Evolutionary conservation across 2,329 filamentous ascomycete species (phyloP).

Genomic region (Cladosporium sp.): DNA sequence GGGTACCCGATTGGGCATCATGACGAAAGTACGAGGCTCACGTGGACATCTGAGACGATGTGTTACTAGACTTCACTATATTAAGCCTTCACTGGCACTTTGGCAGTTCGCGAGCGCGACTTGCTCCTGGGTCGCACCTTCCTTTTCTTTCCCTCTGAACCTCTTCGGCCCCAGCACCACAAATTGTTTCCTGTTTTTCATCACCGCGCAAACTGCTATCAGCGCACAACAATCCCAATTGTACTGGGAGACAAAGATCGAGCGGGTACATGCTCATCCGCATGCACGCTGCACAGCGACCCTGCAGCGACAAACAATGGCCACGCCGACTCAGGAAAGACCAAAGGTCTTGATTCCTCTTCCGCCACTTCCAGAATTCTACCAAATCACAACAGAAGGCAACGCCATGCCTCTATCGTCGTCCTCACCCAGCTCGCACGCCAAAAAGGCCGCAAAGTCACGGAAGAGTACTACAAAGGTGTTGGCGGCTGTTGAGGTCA

Average conservation of each 20-base stretch:
- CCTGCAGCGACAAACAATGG: slow-evolving; percentile 3
- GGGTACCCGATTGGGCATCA: neutral
- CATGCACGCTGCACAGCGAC: neutral
- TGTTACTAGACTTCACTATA: neutral
- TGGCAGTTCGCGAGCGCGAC: neutral
- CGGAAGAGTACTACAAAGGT: neutral
- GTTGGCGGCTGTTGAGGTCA: neutral
- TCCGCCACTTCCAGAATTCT: slow-evolving; percentile 27
- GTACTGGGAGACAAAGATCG: neutral
- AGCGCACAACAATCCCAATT: neutral
- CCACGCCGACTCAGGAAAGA: slow-evolving; percentile 3
- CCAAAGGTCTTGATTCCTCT: slow-evolving; percentile 20
- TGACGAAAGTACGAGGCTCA: no score
- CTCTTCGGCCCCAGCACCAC: neutral
- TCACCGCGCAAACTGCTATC: neutral
- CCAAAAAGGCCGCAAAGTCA: neutral
- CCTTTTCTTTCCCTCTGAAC: neutral
- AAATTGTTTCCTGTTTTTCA: neutral
- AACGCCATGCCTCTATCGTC: slow-evolving; percentile 6
- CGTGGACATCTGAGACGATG: no score
- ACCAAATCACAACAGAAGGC: slow-evolving; percentile 9
- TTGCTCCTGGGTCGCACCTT: neutral
- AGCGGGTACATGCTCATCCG: neutral
- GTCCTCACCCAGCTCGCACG: slow-evolving; percentile 11
- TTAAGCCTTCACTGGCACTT: neutral